These are phyloP conservation scores for Stereocaulon alpinum DNA, from an alignment of 495 filamentous ascomycete genomes.

Conservation along the genomic window DNA sequence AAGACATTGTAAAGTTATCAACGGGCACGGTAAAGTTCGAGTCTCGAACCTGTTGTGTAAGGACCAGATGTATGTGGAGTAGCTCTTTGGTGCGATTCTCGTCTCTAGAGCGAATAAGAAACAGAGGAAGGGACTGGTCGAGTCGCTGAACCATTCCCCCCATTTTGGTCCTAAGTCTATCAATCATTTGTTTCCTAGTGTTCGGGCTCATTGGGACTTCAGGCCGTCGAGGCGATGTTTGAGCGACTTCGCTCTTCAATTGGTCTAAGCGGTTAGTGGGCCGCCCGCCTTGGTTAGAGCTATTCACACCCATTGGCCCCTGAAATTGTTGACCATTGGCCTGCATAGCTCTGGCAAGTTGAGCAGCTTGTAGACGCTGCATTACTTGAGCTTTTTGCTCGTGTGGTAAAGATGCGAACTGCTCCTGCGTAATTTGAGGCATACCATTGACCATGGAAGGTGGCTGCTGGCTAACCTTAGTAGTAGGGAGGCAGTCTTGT, in stretches of 20 bases:
- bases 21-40: slow-evolving; percentile 39
- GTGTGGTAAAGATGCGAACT: slow-evolving; percentile 6
- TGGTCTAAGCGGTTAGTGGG: slow-evolving; percentile 8
- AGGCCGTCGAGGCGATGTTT: slow-evolving; percentile 25
- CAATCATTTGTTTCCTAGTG: slow-evolving; percentile 37
- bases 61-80: slow-evolving; percentile 33
- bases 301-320: slow-evolving; percentile 25
- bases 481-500: slow-evolving; percentile 18
- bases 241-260: slow-evolving; percentile 32
- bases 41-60: slow-evolving; percentile 45
- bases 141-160: slow-evolving; percentile 35
- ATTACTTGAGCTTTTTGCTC: slow-evolving; percentile 14
- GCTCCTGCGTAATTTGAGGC: slow-evolving; percentile 8
- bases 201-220: slow-evolving; percentile 32
- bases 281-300: background rate
- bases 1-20: slow-evolving; percentile 48
- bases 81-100: slow-evolving; percentile 36
- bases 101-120: slow-evolving; percentile 30
- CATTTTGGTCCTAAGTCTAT: slow-evolving; percentile 34
- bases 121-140: slow-evolving; percentile 34
- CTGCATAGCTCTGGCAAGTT: slow-evolving; percentile 17
- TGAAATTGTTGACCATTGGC: slow-evolving; percentile 30
- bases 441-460: background rate
- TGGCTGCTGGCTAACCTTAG: slow-evolving; percentile 14
- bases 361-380: slow-evolving; percentile 12